A percentile compares a stretch with the other conserved stretches of the same genome.
phyloP scores from a whole-genome alignment of 805 yeast species.

The Ogataea angusta region DNA sequence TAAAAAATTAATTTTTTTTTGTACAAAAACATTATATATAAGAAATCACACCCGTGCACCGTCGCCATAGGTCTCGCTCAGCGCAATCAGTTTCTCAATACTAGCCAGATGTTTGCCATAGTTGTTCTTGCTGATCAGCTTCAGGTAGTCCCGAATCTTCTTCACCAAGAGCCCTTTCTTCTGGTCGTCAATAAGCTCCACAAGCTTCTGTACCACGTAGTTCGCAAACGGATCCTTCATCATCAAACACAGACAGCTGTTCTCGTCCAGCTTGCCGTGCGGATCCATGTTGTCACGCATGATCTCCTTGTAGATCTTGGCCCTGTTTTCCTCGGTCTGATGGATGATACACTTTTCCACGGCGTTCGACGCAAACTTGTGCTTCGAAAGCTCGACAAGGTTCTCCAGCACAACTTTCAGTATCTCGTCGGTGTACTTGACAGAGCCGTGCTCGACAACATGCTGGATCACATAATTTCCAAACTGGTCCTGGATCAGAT shows the following conservation, averaged over 20 bases:
- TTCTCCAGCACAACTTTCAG: slow-evolving; percentile 62
- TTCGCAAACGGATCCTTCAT: slow-evolving; percentile 98
- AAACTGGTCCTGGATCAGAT: slow-evolving; percentile 89
- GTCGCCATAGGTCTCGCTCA: slow-evolving; percentile 42
- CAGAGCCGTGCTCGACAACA: slow-evolving; percentile 79
- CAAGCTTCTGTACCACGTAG: slow-evolving; percentile 92
- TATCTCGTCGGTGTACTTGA: slow-evolving; percentile 53
- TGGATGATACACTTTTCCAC: slow-evolving; percentile 87
- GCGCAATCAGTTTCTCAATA: slow-evolving; percentile 66
- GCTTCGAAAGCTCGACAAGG: slow-evolving; percentile 77
- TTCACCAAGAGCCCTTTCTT: slow-evolving; percentile 68
- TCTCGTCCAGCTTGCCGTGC: slow-evolving; percentile 50
- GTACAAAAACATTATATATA: neutral
- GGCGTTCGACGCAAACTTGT: slow-evolving; percentile 96
- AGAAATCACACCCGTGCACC: slow-evolving; percentile 6
- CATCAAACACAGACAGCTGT: slow-evolving; percentile 78
- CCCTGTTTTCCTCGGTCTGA: slow-evolving; percentile 64
- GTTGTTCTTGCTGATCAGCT: slow-evolving; percentile 62
- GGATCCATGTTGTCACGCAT: slow-evolving; percentile 46
- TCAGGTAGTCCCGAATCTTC: slow-evolving; percentile 76
- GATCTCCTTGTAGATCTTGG: slow-evolving; percentile 62
- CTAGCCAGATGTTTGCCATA: slow-evolving; percentile 83
- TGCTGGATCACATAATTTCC: slow-evolving; percentile 98
- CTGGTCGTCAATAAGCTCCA: slow-evolving; percentile 70
- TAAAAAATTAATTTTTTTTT: slow-evolving; percentile 2